Evolutionary conservation across 2,329 filamentous ascomycete genomes (phyloP), one percentile per base, ranked within the genome.

Genomic region (Xylariaceae sp.): DNA sequence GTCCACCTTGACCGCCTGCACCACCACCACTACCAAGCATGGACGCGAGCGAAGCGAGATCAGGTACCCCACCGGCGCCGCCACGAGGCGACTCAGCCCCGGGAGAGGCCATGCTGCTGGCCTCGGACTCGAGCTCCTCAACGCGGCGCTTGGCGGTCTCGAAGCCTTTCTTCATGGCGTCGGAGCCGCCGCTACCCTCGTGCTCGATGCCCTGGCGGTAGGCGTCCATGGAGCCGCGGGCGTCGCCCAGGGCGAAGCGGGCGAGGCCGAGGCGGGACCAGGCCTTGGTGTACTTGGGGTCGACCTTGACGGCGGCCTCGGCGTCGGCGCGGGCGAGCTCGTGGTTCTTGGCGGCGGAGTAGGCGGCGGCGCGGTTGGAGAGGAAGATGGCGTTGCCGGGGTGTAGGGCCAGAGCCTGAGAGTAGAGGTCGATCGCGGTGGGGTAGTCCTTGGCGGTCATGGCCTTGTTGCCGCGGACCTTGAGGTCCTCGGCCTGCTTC

Each of bases 91-190:
- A 7, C 34, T 19, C 42, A 45, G 68, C 70, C 43, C 75, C 68
- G 17, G 73, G 68, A 13, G 73, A 70, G 30, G 67, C 65, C 37
- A 68, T 68, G 48, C 69, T 68, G 38, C 64, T 63, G 38, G 74
- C 77, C 29, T 69, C 71, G 37, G 64, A 70, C 49, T 79, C 81
- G 57, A 91, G 79, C 66, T 95, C 89, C 50, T 91, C 88, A 34
- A 94, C 84, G 57, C 87, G 81, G 58, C 81, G 82, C 76, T 87
- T 93, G 39, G 90, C 91, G 13, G 93, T 97, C 78, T 97, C 90
- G 62, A 79, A 93, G 16, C 93, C 93, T 70, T 91, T 94, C 75
- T 89, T 91, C 93, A 97, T 97, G 46, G 91, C 89, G 13, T 97
- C 90, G 54, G 87, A 94, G 47, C 93, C 93, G 40, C 93, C 93